Evolutionary conservation across 371 early-diverging fungal genomes (phyloP), one percentile per base, ranked within the genome.

Genomic region (Synchytrium microbalum): DNA sequence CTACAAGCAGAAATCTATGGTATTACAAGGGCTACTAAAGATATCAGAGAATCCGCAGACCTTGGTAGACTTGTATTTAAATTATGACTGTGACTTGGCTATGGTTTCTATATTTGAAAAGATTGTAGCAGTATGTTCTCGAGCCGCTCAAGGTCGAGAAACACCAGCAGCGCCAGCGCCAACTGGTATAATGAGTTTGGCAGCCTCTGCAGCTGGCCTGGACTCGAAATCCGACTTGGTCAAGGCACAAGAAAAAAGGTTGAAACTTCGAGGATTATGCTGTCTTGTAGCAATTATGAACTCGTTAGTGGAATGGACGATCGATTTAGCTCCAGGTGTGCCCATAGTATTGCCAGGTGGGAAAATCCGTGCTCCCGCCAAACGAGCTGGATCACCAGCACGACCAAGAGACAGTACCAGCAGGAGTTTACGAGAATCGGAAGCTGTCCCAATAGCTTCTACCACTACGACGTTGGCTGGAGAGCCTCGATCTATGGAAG

Each of bases 21-120:
- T 84, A 27, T 65, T 84, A 58, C 78, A 79, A 57, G 72, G 69
- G 3, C 60, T 81, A 51, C 58, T 70, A 30, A 77, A 80, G 58
- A 71, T 82, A n/a, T 74, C 71, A 30, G 72, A 73, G 26, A 68
- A 78, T 56, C 75, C 80, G 24, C 80, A 73, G 66, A 74, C 74
- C 1, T 63, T 82, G 0, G 75, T 71, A 16, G 84, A 84, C 64
- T 32, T 82, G 14, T 84, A 78, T 64, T n/a, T 81, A 51, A 84
- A 84, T 67, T 81, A 82, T 69, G 84, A 83, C 64, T 80, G 82
- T 64, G 82, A 83, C 32, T 58, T 83, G 0, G 60, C 57, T 32
- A 67, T 76, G 65, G 70, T 64, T 13, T 69, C 71, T 23, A 8
- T 81, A 24, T 81, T 73, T 66, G 84, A 83, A 58, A 68, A 72